Conservation (phyloP, 768 basidiomycete species). For the Lenzites betulinus region DNA sequence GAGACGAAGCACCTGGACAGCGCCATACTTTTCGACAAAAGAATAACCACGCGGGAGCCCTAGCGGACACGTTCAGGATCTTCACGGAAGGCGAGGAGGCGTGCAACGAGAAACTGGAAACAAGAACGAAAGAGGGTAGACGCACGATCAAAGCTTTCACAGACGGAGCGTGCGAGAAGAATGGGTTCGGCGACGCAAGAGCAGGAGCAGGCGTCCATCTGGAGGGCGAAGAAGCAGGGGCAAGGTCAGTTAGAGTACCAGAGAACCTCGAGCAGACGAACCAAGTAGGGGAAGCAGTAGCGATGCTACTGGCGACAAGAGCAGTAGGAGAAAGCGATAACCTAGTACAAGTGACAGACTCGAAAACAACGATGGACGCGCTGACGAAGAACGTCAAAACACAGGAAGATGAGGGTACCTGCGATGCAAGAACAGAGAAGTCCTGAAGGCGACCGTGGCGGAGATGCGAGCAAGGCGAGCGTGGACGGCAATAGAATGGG, state of each 20-base stretch:
- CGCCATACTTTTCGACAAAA: not conserved
- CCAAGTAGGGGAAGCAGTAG: not conserved
- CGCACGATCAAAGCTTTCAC: not conserved
- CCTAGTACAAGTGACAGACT: conserved; percentile 24
- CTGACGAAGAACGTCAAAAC: conserved; percentile 1
- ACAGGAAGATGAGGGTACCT: conserved; percentile 35
- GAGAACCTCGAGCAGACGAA: not conserved
- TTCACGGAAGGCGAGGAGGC: not conserved
- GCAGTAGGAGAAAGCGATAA: too few species aligned
- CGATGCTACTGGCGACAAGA: not conserved
- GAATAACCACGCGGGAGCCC: not conserved
- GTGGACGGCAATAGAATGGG: conserved; percentile 1
- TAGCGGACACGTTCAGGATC: not conserved
- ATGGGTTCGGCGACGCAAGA: not conserved
- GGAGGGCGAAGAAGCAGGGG: not conserved
- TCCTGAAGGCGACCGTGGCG: not conserved
- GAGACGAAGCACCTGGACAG: not conserved
- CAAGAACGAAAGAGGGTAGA: not conserved
- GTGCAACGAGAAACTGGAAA: not conserved
- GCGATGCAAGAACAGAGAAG: conserved; percentile 10
- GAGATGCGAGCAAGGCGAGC: not conserved
- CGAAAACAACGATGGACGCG: conserved; percentile 20
- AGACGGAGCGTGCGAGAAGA: not conserved
- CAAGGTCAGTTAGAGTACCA: not conserved
- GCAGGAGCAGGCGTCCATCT: conserved; percentile 8